Percentiles rank a stretch among this genome's conserved stretches.
These are phyloP conservation scores for Pseudonitzschia pungens DNA, from an alignment of 108 stramenopile species.

Conservation along the genomic window DNA sequence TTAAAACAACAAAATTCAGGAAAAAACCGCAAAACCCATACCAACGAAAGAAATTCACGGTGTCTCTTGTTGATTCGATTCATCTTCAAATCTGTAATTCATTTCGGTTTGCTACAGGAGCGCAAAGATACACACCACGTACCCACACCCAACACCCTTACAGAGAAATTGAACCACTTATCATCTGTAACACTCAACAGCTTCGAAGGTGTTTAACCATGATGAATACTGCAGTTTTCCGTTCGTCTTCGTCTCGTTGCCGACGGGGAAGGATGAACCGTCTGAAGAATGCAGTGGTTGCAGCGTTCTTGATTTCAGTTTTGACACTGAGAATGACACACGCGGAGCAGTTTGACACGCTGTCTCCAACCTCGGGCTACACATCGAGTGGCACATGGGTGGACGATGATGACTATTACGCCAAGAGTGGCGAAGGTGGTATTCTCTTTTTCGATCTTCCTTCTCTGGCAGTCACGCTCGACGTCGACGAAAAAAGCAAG, in stretches of 20 bases:
- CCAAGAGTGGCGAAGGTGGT: not conserved
- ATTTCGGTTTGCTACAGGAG: no score
- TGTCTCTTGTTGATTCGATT: no score
- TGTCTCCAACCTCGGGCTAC: not conserved
- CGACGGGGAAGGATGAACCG: not conserved
- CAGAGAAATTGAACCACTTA: no score
- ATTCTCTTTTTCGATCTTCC: slow-evolving; percentile 20
- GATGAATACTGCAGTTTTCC: no score
- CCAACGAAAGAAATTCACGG: no score
- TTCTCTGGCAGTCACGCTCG: slow-evolving; percentile 17
- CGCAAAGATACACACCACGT: no score
- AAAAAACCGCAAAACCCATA: no score
- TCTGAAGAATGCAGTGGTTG: not conserved
- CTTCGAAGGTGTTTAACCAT: no score
- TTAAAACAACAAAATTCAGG: not conserved
- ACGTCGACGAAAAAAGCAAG: slow-evolving; percentile 15
- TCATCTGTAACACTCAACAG: no score
- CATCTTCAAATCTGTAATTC: no score
- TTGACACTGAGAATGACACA: not conserved
- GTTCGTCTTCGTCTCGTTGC: not conserved
- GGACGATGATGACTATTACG: not conserved
- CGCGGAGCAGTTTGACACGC: not conserved
- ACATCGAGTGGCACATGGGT: not conserved
- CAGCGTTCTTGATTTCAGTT: not conserved
- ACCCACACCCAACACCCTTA: no score